Evolutionary conservation across 768 basidiomycete species (phyloP), one percentile per base, ranked within the genome.

Genomic region (Wakefieldia striispora): DNA sequence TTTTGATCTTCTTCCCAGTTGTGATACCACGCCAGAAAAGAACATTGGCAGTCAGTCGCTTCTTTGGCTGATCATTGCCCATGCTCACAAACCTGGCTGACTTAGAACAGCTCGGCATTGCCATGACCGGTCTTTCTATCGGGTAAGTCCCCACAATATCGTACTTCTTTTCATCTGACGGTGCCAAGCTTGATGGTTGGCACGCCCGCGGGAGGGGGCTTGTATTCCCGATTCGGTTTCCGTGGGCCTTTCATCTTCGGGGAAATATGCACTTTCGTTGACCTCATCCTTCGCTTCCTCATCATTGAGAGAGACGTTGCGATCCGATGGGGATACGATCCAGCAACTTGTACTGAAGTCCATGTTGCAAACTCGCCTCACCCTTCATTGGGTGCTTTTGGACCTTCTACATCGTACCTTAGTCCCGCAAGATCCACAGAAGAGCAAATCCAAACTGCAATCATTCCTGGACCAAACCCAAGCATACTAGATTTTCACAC

Each of bases 161-260:
- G 14, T 4, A 8, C 12, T 8, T 38, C 19, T 27, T 16, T 19
- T n/a, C 12, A 5, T 10, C 35, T 54, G 40, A 57, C 50, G 14
- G 14, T 33, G 6, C 16, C 13, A 19, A 83, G 82, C 29, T 62
- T 76, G n/a, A 60, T 81, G 13, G 68, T 80, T 23, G 83, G 80
- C 11, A 79, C 82, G 3, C 81, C 84, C 1, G 70, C 77, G 3
- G 83, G 82, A 24, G 83, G 84, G 20, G 61, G 67, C 3, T 58
- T 86, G 24, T 85, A 78, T 57, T 55, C 60, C 17, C 73, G 69
- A 12, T 82, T 79, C 58, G 83, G 84, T 6, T 84, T 75, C 59
- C 77, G 78, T 16, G 83, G 73, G 4, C 84, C 84, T 2, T 82
- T 84, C 46, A 66, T 84, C 21, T 79, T 81, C 40, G 72, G 76